Evolutionary conservation across 495 filamentous ascomycete species (phyloP).

Genomic region (Annulohypoxylon bovei): DNA sequence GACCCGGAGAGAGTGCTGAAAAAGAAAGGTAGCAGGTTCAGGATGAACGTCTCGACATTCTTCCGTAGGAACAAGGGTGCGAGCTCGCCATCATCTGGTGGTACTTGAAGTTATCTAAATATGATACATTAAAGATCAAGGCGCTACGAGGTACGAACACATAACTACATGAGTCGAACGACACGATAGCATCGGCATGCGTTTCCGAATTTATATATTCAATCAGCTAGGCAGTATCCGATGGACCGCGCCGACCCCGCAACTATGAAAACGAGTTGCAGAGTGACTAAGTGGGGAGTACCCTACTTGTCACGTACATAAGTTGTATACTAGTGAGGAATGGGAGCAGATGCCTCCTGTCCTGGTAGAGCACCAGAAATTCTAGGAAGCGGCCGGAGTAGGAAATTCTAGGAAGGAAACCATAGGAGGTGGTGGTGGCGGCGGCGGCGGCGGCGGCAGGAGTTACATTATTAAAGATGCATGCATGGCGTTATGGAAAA

Average conservation of each 20-base stretch:
- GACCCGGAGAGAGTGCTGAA: constrained; percentile 48
- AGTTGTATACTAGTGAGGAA: constrained; percentile 46
- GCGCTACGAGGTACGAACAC: constrained; percentile 10
- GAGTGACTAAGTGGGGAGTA: constrained; percentile 9
- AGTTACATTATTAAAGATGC: constrained; percentile 42
- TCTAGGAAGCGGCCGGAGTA: constrained; percentile 11
- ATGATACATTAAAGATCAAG: background rate
- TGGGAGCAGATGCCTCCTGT: constrained; percentile 4
- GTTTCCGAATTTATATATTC: constrained; percentile 19
- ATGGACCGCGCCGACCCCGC: constrained; percentile 1
- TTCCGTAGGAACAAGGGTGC: constrained; percentile 57
- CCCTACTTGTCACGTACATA: constrained; percentile 37
- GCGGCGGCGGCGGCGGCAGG: constrained; percentile 8
- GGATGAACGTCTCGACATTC: constrained; percentile 56
- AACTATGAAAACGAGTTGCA: constrained; percentile 14
- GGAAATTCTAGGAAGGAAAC: constrained; percentile 8
- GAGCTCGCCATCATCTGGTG: constrained; percentile 50
- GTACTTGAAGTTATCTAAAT: constrained; percentile 26
- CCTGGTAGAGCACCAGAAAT: constrained; percentile 14
- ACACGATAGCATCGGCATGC: constrained; percentile 15
- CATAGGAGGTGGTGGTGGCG: constrained; percentile 24
- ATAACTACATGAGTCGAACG: constrained; percentile 7
- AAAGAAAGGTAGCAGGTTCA: constrained; percentile 60
- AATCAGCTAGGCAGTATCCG: background rate
- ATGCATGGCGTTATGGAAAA: constrained; percentile 46